Evolutionary conservation across 116 monocot species (phyloP).

Genomic region (Cymodocea nodosa): DNA sequence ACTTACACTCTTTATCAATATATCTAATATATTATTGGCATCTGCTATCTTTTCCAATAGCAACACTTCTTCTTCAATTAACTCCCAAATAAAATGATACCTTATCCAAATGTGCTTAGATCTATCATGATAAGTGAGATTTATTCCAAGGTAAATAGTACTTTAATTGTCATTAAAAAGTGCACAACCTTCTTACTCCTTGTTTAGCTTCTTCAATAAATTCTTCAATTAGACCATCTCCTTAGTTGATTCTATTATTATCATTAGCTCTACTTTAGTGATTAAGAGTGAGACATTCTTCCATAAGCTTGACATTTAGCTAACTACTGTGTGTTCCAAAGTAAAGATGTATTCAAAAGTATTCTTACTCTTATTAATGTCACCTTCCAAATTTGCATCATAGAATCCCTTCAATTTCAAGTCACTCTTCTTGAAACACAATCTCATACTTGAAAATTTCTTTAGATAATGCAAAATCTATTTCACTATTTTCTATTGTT

Average conservation of each 20-base stretch:
- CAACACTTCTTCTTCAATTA: background rate
- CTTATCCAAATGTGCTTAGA: background rate
- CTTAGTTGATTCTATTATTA: background rate
- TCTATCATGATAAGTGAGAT: background rate
- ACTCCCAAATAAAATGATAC: background rate
- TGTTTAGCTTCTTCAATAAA: too few relatives aligned
- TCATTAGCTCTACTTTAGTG: background rate
- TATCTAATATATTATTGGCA: background rate
- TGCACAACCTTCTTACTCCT: too few relatives aligned
- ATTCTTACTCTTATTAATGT: background rate
- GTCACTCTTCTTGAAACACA: background rate
- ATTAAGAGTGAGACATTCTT: background rate
- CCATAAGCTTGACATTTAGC: background rate
- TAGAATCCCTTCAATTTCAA: background rate
- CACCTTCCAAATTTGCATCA: background rate
- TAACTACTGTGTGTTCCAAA: background rate
- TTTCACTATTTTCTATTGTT: background rate
- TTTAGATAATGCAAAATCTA: slow-evolving; percentile 3
- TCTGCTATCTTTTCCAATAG: background rate
- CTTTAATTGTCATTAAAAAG: too few relatives aligned
- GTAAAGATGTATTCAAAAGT: background rate
- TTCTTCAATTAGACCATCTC: too few relatives aligned
- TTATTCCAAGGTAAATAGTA: background rate
- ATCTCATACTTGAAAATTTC: background rate
- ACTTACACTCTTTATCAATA: background rate